phyloP scores from a whole-genome alignment of 305 asterid species.

The Stenogyne calaminthoides region DNA sequence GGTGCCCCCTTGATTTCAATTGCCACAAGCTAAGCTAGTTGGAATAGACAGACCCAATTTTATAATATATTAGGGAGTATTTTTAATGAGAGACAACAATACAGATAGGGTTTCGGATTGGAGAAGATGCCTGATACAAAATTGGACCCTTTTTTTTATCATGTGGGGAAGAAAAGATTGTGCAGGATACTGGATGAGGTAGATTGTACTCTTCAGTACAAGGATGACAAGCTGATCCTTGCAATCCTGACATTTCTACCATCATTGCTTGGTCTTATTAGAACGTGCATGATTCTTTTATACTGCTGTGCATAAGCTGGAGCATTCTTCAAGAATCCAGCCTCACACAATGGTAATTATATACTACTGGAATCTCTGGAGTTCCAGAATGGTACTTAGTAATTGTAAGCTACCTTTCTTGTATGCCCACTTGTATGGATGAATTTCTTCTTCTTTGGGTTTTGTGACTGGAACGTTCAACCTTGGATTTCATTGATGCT shows the following conservation, averaged over 20 bases:
- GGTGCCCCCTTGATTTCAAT: neutral
- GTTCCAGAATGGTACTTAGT: slow-evolving; percentile 48
- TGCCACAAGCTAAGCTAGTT: slow-evolving; percentile 4
- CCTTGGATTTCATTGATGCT: slow-evolving; percentile 62
- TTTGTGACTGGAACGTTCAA: slow-evolving; percentile 56
- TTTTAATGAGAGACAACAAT: neutral
- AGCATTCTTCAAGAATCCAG: slow-evolving; percentile 41
- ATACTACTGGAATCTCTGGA: slow-evolving; percentile 55
- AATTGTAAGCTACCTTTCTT: slow-evolving; percentile 38
- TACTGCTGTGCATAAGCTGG: slow-evolving; percentile 50
- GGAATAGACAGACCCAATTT: neutral
- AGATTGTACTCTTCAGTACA: slow-evolving; percentile 46
- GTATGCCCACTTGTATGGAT: slow-evolving; percentile 52
- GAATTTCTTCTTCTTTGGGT: slow-evolving; percentile 42
- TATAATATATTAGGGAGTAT: neutral
- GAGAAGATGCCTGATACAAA: slow-evolving; percentile 9
- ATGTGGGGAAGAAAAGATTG: slow-evolving; percentile 28
- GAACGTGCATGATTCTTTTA: slow-evolving; percentile 38
- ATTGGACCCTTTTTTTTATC: slow-evolving; percentile 1
- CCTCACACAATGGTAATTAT: slow-evolving; percentile 36
- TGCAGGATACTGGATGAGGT: slow-evolving; percentile 35
- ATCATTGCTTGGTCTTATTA: slow-evolving; percentile 24
- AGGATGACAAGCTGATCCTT: slow-evolving; percentile 42
- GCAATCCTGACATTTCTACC: slow-evolving; percentile 34
- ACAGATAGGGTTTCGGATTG: neutral